These are phyloP conservation scores for Penicillium sp. DNA, from an alignment of 2,329 filamentous ascomycete species.

Conservation along the genomic window DNA sequence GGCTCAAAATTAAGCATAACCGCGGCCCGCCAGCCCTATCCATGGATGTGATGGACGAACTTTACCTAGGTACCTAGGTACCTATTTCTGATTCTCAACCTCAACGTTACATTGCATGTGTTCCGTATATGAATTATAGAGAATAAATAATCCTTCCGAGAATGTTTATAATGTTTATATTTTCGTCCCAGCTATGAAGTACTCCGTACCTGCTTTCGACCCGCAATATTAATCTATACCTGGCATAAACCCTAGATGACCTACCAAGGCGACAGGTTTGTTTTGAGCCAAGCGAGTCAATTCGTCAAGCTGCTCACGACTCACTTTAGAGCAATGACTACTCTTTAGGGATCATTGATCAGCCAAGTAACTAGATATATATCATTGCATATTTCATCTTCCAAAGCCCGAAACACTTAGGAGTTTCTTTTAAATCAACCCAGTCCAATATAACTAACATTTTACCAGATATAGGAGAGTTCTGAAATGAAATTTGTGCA, in stretches of 20 bases:
- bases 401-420: not conserved
- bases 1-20: not conserved
- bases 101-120: not conserved
- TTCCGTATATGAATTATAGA: too few species aligned
- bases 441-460: not conserved
- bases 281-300: not conserved
- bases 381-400: not conserved
- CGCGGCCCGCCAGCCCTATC: not conserved
- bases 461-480: not conserved
- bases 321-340: not conserved
- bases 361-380: not conserved
- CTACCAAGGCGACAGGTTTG: too few species aligned
- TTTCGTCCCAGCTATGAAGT: too few species aligned
- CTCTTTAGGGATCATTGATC: too few species aligned
- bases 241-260: not conserved
- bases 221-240: not conserved
- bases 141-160: not conserved
- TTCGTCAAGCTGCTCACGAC: too few species aligned
- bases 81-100: not conserved
- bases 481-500: not conserved
- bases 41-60: not conserved
- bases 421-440: not conserved
- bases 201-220: not conserved
- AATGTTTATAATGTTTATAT: not conserved
- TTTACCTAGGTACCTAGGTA: not conserved